Percentiles rank a stretch among this genome's conserved stretches.
Evolutionary conservation across 257 asterid species (phyloP).

Genomic region (Vinca minor): DNA sequence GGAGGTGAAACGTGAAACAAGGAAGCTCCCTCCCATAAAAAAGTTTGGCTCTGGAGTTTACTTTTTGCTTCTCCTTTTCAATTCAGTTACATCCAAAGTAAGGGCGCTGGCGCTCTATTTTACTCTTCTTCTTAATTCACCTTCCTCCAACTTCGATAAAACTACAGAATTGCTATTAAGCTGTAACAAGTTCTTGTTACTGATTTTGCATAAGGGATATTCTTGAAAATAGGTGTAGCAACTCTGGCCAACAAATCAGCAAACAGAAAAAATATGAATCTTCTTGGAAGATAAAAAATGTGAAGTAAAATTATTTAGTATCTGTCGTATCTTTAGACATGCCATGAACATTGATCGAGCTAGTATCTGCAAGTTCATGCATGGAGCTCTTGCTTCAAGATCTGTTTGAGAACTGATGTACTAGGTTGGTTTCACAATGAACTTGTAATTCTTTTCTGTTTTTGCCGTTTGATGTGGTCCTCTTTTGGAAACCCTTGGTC

Average conservation of each 20-base stretch:
- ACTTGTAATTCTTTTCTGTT: neutral
- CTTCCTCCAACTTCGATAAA: neutral
- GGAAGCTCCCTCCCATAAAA: no score
- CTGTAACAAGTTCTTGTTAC: neutral
- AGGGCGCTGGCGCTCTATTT: no score
- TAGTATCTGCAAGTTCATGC: neutral
- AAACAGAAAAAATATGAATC: neutral
- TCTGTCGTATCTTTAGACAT: neutral
- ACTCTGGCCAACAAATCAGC: no score
- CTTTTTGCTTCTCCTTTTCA: no score
- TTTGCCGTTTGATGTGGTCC: neutral
- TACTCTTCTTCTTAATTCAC: neutral
- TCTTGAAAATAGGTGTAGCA: constrained; percentile 5
- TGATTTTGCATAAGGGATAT: neutral
- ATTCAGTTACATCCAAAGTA: no score
- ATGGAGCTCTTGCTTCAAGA: constrained; percentile 1
- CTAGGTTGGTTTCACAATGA: neutral
- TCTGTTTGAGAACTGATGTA: neutral
- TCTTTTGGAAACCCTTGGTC: no score
- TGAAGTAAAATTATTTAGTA: no score
- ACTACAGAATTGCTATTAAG: neutral
- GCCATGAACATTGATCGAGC: constrained; percentile 3
- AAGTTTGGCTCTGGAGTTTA: no score
- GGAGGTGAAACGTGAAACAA: no score
- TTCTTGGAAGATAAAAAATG: neutral